Evolutionary conservation across 192 early-diverging fungal species (phyloP).

Genomic region (Entomortierella lignicola): DNA sequence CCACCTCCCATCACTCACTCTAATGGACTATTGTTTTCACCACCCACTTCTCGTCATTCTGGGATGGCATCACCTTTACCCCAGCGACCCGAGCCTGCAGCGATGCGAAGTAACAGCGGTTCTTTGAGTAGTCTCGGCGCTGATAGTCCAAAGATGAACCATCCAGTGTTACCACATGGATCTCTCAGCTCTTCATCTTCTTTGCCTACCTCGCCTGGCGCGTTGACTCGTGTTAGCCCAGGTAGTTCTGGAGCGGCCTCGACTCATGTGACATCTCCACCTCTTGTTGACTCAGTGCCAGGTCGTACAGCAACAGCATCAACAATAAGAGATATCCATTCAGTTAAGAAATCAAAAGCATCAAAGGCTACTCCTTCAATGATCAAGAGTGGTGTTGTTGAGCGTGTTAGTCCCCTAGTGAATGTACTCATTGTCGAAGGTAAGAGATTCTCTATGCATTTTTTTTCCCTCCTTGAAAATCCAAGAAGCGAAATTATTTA

Average conservation of each 20-base stretch:
- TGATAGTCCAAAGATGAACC: conserved; percentile 21
- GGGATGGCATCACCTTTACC: conserved; percentile 37
- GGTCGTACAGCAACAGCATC: too few species aligned
- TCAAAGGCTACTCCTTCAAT: conserved; percentile 20
- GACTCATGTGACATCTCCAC: conserved; percentile 6
- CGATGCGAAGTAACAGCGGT: conserved; percentile 10
- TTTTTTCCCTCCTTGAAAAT: too few species aligned
- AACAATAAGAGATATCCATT: neutral
- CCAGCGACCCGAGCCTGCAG: conserved; percentile 33
- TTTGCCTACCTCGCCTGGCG: conserved; percentile 18
- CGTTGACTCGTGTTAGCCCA: conserved; percentile 1
- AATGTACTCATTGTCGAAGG: conserved; percentile 86
- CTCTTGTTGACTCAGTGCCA: neutral
- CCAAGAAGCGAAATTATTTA: too few species aligned
- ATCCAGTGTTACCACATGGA: conserved; percentile 33
- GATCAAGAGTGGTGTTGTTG: conserved; percentile 38
- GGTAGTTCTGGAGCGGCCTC: neutral
- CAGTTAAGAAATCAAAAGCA: conserved; percentile 3
- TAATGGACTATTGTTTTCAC: conserved; percentile 25
- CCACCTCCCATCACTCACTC: conserved; percentile 28
- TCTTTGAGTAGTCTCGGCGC: neutral
- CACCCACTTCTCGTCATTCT: conserved; percentile 30
- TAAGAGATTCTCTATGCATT: conserved; percentile 18
- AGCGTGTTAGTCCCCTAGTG: conserved; percentile 67
- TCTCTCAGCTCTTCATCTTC: conserved; percentile 5